Base-by-base conservation (phyloP, 371 early-diverging fungal genomes). In the Rhizopus stolonifer region DNA sequence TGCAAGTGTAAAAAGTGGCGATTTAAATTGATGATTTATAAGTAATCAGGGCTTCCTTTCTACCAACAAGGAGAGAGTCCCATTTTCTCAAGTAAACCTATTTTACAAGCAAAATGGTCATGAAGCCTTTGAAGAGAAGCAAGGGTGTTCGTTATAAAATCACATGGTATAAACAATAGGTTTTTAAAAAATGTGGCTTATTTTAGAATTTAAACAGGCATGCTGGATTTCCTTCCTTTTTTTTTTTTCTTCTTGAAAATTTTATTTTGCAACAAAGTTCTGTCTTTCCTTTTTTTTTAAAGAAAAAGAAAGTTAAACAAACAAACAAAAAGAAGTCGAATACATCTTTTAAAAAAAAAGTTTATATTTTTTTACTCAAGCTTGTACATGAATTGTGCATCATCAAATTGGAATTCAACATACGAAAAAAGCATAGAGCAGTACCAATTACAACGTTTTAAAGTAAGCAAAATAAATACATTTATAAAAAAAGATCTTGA, bases 321-420 rank as follows among this genome's bases (percentile, higher is more conserved):
- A n/a, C n/a, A n/a, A n/a, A n/a, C 10, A 46, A n/a, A 45, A 57
- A 46, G 34, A 48, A 26, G 42, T 42, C 22, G 9, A 21, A 5
- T n/a, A 13, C 29, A 45, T 45, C 26, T 45, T 25, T 26, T 25
- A 45, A 60, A 39, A 49, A 59, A 48, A 49, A 45, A 53, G 19
- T 38, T 33, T 53, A 22, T 29, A 32, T 22, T 21, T 43, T 29
- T 26, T 15, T 11, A 14, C 26, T 15, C 21, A 45, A 60, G 64
- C 72, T 65, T 73, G 70, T 74, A 70, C 71, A 74, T 74, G 75
- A 60, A 56, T 65, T 62, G 65, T 70, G 65, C 65, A 65, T 70
- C 65, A 68, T 56, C 70, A 61, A 70, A 66, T 60, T 70, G 63
- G 67, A 70, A 70, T 58, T 60, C 52, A 61, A 55, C 60, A 62